Percentiles rank a stretch among this genome's conserved stretches.
These are phyloP conservation scores for Erigeron canadensis DNA, from an alignment of 129 eudicot species.

Conservation along the genomic window DNA sequence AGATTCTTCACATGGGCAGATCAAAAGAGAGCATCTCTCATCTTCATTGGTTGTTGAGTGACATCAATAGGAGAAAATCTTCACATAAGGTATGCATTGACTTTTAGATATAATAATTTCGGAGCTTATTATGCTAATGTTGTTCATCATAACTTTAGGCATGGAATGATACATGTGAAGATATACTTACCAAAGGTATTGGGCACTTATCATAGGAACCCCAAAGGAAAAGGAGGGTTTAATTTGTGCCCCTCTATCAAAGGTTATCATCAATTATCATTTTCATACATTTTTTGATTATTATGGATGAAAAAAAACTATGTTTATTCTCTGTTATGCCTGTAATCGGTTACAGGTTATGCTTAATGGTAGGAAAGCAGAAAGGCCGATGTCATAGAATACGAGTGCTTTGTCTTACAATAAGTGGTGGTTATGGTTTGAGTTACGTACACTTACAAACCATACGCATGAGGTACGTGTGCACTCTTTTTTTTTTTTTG, in stretches of 20 bases:
- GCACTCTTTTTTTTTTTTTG: slow-evolving; percentile 4
- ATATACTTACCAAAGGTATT: slow-evolving; percentile 67
- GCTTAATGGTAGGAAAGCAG: slow-evolving; percentile 79
- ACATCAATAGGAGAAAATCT: slow-evolving; percentile 45
- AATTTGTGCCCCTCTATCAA: slow-evolving; percentile 80
- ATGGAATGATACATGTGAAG: slow-evolving; percentile 55
- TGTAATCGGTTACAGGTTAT: slow-evolving; percentile 49
- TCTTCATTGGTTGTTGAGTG: slow-evolving; percentile 68
- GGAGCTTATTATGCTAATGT: slow-evolving; percentile 9
- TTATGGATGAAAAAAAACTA: too few relatives aligned
- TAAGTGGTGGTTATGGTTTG: slow-evolving; percentile 93
- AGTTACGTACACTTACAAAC: slow-evolving; percentile 74
- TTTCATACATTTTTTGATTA: background rate
- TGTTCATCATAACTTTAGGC: slow-evolving; percentile 39
- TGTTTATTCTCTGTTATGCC: too few relatives aligned
- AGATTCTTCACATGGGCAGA: slow-evolving; percentile 83
- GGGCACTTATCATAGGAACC: slow-evolving; percentile 87
- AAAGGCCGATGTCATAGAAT: too few relatives aligned
- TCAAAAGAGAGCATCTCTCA: slow-evolving; percentile 67
- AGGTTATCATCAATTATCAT: slow-evolving; percentile 48
- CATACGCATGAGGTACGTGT: slow-evolving; percentile 81
- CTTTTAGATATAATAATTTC: background rate
- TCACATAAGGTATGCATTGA: slow-evolving; percentile 47
- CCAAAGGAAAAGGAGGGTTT: slow-evolving; percentile 85
- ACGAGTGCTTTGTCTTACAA: slow-evolving; percentile 87